Percentiles rank a stretch among this genome's conserved stretches.
Conservation (phyloP, 2,329 filamentous ascomycete genomes). For the Alternaria sp. region DNA sequence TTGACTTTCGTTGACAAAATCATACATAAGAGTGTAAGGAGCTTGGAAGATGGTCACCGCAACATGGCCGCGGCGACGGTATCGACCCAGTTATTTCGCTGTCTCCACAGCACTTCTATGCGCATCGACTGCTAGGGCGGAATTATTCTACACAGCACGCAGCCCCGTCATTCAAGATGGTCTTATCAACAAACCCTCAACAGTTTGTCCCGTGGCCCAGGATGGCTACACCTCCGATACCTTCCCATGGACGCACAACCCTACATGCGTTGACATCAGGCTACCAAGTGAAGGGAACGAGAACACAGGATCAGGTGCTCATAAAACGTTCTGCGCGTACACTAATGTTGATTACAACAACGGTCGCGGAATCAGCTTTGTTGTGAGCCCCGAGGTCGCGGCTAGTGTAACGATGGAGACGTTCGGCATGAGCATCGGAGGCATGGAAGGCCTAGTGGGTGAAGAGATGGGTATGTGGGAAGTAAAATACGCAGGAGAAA, state of each 20-base stretch:
- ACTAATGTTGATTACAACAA: constrained; percentile 32
- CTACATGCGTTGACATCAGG: constrained; percentile 29
- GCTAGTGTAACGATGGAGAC: constrained; percentile 24
- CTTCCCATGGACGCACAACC: constrained; percentile 39
- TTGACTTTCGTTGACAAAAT: too few relatives aligned
- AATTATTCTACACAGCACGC: constrained; percentile 23
- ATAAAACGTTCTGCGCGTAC: constrained; percentile 34
- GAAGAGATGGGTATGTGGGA: constrained; percentile 28
- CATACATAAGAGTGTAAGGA: not conserved
- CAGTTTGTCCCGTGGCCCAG: constrained; percentile 28
- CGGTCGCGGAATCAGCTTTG: constrained; percentile 38
- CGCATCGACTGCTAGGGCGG: constrained; percentile 11
- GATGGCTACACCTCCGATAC: constrained; percentile 32
- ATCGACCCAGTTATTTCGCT: not conserved
- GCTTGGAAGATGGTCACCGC: constrained; percentile 3
- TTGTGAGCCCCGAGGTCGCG: constrained; percentile 35
- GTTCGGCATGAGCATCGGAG: constrained; percentile 19
- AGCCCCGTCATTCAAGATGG: constrained; percentile 29
- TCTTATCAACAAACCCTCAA: constrained; percentile 17
- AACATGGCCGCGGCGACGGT: not conserved
- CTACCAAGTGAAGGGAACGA: constrained; percentile 11
- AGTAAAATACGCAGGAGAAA: constrained; percentile 26
- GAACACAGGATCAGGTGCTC: constrained; percentile 1
- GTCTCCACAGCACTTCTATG: constrained; percentile 5
- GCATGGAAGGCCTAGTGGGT: constrained; percentile 10